phyloP scores from a whole-genome alignment of 805 yeast species.

The Pachysolen tannophilus region DNA sequence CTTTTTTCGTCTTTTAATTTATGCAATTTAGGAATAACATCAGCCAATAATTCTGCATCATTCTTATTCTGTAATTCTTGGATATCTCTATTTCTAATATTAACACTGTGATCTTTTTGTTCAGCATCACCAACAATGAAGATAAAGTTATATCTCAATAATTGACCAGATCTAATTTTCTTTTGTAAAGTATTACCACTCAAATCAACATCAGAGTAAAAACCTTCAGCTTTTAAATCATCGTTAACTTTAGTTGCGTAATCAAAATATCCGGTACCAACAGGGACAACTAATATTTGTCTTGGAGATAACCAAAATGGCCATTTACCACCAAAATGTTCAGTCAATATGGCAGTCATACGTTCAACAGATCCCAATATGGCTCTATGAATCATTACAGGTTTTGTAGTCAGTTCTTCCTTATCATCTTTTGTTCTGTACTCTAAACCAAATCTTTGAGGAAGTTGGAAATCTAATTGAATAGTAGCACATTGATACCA shows the following conservation, averaged over 20 bases:
- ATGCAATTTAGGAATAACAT: conserved; percentile 62
- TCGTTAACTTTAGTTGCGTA: conserved; percentile 82
- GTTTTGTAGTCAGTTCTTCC: conserved; percentile 58
- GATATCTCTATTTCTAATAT: conserved; percentile 95
- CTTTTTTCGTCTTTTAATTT: conserved; percentile 68
- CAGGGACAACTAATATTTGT: conserved; percentile 94
- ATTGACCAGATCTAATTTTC: conserved; percentile 96
- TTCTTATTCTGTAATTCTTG: conserved; percentile 89
- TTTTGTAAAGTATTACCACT: conserved; percentile 95
- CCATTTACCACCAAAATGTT: conserved; percentile 99
- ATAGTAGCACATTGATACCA: conserved; percentile 99
- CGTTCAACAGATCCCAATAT: conserved; percentile 97
- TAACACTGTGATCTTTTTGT: conserved; percentile 69
- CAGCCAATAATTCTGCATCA: conserved; percentile 67
- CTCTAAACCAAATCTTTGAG: conserved; percentile 85
- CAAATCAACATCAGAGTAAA: conserved; percentile 88
- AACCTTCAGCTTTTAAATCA: conserved; percentile 59
- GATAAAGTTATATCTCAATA: conserved; percentile 89
- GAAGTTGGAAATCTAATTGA: conserved; percentile 98
- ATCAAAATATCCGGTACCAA: conserved; percentile 86
- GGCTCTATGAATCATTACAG: conserved; percentile 99
- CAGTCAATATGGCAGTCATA: conserved; percentile 97
- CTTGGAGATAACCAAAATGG: conserved; percentile 99
- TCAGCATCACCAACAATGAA: conserved; percentile 97
- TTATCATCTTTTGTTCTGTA: conserved; percentile 63